A percentile compares a stretch with the other conserved stretches of the same genome.
phyloP scores from a whole-genome alignment of 2,329 filamentous ascomycete species.

The Pseudocercospora ulei region DNA sequence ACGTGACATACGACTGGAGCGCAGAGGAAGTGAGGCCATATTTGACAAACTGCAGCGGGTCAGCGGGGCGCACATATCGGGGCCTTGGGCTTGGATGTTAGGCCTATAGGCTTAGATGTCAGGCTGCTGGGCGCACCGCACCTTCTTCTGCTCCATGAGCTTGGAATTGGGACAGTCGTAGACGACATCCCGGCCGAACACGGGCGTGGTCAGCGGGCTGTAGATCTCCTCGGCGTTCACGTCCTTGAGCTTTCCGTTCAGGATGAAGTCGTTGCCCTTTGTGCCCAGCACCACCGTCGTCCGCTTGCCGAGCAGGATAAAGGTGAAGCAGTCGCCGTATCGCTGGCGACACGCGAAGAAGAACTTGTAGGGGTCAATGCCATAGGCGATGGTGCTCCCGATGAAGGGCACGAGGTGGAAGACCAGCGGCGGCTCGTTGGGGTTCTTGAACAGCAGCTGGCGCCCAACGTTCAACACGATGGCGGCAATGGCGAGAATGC shows the following conservation, averaged over 20 bases:
- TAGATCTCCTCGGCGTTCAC: slow-evolving; percentile 88
- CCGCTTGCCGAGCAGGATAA: slow-evolving; percentile 77
- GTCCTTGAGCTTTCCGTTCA: slow-evolving; percentile 83
- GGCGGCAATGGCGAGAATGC: slow-evolving; percentile 45
- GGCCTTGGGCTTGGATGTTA: too few species aligned
- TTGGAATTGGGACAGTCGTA: slow-evolving; percentile 87
- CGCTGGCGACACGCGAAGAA: slow-evolving; percentile 64
- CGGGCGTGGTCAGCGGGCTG: slow-evolving; percentile 59
- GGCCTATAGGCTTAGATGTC: too few species aligned
- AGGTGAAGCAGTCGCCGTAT: slow-evolving; percentile 86
- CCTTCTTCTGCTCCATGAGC: slow-evolving; percentile 94
- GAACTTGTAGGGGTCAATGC: slow-evolving; percentile 86
- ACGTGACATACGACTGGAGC: slow-evolving; percentile 64
- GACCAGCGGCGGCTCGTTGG: slow-evolving; percentile 55
- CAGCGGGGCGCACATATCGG: slow-evolving; percentile 3
- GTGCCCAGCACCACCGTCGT: slow-evolving; percentile 77
- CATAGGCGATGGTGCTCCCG: slow-evolving; percentile 85
- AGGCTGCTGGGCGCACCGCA: slow-evolving; percentile 16
- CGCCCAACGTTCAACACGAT: slow-evolving; percentile 69
- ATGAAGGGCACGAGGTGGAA: slow-evolving; percentile 62
- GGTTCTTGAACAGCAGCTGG: slow-evolving; percentile 63
- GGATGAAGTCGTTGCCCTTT: slow-evolving; percentile 78
- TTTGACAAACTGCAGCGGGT: slow-evolving; percentile 60
- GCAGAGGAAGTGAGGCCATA: slow-evolving; percentile 65
- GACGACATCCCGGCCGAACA: slow-evolving; percentile 76